A percentile compares a stretch with the other conserved stretches of the same genome.
phyloP scores from a whole-genome alignment of 2,329 filamentous ascomycete genomes.

The Onygena corvina region DNA sequence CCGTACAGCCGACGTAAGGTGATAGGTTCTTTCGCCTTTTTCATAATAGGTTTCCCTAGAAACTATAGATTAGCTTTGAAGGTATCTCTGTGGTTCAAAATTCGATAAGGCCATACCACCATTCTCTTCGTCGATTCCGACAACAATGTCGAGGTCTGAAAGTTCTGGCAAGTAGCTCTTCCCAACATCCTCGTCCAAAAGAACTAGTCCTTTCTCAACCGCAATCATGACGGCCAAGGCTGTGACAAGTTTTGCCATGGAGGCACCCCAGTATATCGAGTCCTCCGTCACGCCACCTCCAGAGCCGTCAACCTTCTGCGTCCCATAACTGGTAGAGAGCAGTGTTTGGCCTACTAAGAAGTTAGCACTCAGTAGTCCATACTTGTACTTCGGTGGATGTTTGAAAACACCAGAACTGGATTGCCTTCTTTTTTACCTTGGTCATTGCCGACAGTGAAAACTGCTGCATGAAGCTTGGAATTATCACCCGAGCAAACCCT shows the following conservation, averaged over 20 bases:
- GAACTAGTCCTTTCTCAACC: slow-evolving; percentile 12
- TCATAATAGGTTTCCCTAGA: background rate
- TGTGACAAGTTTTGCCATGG: slow-evolving; percentile 14
- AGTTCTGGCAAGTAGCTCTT: slow-evolving; percentile 9
- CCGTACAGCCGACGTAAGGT: slow-evolving; percentile 1
- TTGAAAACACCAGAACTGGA: background rate
- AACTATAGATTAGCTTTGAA: background rate
- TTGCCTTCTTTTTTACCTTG: background rate
- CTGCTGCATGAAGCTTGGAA: background rate
- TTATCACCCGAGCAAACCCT: background rate
- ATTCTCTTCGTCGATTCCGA: slow-evolving; percentile 8
- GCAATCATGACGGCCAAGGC: slow-evolving; percentile 10
- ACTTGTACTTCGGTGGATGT: background rate
- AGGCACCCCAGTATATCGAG: slow-evolving; percentile 18
- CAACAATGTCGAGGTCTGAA: slow-evolving; percentile 4
- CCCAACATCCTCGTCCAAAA: slow-evolving; percentile 13
- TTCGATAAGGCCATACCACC: background rate
- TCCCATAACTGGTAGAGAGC: background rate
- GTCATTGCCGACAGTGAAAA: background rate
- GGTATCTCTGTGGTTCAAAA: background rate
- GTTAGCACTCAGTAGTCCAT: no score
- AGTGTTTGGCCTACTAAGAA: background rate
- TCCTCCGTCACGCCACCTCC: background rate
- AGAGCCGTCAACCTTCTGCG: background rate
- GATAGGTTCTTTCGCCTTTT: background rate